Percentiles rank a stretch among this genome's conserved stretches.
These are phyloP conservation scores for Marasmius fiardii DNA, from an alignment of 1,284 basidiomycete species.

Conservation along the genomic window DNA sequence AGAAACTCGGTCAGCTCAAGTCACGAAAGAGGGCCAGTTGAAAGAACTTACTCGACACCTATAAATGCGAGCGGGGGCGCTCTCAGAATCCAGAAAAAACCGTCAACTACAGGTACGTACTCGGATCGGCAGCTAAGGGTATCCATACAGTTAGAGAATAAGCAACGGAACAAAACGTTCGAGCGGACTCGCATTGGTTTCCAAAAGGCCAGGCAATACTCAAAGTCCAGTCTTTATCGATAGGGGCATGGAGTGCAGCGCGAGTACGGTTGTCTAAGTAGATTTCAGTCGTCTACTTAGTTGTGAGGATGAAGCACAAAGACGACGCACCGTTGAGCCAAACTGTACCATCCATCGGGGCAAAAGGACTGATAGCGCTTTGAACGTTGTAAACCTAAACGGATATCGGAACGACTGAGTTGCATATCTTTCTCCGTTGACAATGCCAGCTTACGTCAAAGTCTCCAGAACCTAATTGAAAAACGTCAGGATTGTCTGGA, in stretches of 20 bases:
- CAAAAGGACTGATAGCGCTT: slow-evolving; percentile 48
- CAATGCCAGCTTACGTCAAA: slow-evolving; percentile 24
- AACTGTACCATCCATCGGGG: slow-evolving; percentile 40
- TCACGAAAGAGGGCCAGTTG: neutral
- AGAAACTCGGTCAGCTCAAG: slow-evolving; percentile 12
- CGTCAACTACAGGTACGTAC: slow-evolving; percentile 27
- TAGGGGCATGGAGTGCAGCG: slow-evolving; percentile 67
- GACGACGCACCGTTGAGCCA: slow-evolving; percentile 57
- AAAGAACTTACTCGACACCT: slow-evolving; percentile 34
- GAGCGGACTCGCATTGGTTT: slow-evolving; percentile 12
- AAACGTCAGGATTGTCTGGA: neutral
- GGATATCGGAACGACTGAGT: neutral
- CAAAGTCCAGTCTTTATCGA: slow-evolving; percentile 53
- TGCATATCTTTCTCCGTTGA: neutral
- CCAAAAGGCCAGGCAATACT: slow-evolving; percentile 49
- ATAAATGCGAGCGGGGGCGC: slow-evolving; percentile 1
- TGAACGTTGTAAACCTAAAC: slow-evolving; percentile 49
- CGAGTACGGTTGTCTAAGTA: slow-evolving; percentile 46
- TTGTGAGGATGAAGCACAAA: neutral
- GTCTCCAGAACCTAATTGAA: neutral
- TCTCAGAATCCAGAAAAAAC: slow-evolving; percentile 1
- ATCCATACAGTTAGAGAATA: slow-evolving; percentile 13
- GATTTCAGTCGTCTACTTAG: slow-evolving; percentile 1
- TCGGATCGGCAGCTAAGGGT: slow-evolving; percentile 37
- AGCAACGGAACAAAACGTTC: neutral